Base-by-base conservation (phyloP, 2,329 filamentous ascomycete species). In the Aspergillus fructus region DNA sequence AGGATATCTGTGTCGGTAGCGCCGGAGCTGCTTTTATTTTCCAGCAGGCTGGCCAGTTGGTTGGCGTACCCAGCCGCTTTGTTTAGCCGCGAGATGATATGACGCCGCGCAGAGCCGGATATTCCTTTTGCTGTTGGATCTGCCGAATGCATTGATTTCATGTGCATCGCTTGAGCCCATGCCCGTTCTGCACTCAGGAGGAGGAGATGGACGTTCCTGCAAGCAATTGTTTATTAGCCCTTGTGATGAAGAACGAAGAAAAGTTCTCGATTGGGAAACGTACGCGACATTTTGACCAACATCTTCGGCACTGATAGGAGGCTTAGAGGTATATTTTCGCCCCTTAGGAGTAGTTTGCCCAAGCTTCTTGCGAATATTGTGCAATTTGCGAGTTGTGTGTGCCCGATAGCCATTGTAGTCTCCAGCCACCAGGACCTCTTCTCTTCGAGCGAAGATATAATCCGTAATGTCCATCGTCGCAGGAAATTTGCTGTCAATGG, bases 91-190 rank as follows among this genome's bases (percentile, higher is more conserved):
- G 93, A 96, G 56, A 96, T 85, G 40, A 97, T 94, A 74, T 99
- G 93, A 53, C 89, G 89, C 69, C 92, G 87, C 17, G 90, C 89
- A 52, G 89, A 86, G 59, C 92, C 89, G 27, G 87, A 85, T 62
- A 96, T 89, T 49, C 87, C 88, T 73, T 91, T 90, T 52, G 81
- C 78, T 39, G 81, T 79, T 59, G 88, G 86, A 66, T 94, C 91
- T 66, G 89, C 84, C 40, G 90, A 85, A 71, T 96, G 91, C 19
- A 85, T 80, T 4, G 91, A 85, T 76, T 96, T 97, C 83, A 97
- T 91, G 71, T 89, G 87, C 92, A 97, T 96, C 57, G 93, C 93
- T 74, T 96, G 89, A 39, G 94, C 93, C 91, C 92, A 97, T 51
- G 93, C 91, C 62, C 94, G 85, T 78, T 99, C 94, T 59, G 93